phyloP scores from a whole-genome alignment of 371 early-diverging fungal species.

The Zychaea mexicana region DNA sequence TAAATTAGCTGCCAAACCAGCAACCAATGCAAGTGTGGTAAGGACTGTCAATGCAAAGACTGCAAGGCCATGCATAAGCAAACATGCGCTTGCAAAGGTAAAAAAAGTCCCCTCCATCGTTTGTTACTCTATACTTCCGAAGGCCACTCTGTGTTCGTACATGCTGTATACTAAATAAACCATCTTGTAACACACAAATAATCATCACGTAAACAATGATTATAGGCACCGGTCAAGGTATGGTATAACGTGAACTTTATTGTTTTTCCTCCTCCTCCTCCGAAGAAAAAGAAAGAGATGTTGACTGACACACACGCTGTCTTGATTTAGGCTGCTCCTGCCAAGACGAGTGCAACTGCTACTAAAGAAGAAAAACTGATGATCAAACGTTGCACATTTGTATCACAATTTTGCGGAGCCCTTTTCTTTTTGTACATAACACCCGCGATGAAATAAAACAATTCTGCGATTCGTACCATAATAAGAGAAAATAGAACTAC shows the following conservation, averaged over 20 bases:
- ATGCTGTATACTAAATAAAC: too few species aligned
- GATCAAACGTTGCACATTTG: background rate
- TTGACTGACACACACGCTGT: background rate
- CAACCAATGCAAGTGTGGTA: constrained; percentile 6
- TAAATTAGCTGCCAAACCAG: background rate
- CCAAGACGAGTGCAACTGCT: background rate
- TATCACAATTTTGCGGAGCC: background rate
- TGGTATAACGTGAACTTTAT: background rate
- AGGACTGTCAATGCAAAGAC: constrained; percentile 1
- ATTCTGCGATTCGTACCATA: background rate
- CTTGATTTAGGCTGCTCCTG: background rate
- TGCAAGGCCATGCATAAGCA: constrained; percentile 8
- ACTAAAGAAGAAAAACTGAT: background rate
- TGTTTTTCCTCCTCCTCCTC: background rate
- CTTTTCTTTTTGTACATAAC: background rate
- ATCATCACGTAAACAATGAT: too few species aligned
- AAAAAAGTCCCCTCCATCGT: background rate
- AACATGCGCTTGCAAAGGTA: constrained; percentile 7
- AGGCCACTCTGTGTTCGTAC: background rate
- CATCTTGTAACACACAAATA: too few species aligned
- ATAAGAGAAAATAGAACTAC: background rate
- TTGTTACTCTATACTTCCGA: too few species aligned
- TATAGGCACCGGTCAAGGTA: constrained; percentile 6
- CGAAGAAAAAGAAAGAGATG: background rate
- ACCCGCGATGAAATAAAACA: too few species aligned